Evolutionary conservation across 768 basidiomycete species (phyloP).

Genomic region (Russula vinacea): DNA sequence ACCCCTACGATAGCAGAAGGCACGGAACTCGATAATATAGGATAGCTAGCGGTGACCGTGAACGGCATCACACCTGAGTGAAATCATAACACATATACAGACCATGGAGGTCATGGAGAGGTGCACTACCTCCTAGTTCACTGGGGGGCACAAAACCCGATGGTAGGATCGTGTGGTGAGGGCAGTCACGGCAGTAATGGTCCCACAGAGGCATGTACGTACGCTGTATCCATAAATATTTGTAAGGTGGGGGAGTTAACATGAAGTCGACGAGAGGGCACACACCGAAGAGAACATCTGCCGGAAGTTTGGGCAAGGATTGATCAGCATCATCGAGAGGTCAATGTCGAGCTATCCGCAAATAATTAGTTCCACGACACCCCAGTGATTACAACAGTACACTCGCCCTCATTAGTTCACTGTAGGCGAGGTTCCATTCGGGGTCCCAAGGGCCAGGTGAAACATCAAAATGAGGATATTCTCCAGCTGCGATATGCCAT

Average conservation of each 20-base stretch:
- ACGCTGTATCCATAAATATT: background rate
- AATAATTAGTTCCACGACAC: background rate
- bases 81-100: background rate
- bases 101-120: background rate
- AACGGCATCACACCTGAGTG: background rate
- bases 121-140: background rate
- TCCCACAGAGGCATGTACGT: too few relatives aligned
- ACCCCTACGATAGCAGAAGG: background rate
- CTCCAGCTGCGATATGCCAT: slow-evolving; percentile 4
- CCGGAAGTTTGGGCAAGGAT: background rate
- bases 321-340: background rate
- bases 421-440: background rate
- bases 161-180: too few relatives aligned
- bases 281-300: background rate
- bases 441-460: background rate
- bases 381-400: background rate
- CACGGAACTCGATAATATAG: background rate
- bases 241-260: background rate
- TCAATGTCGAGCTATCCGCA: background rate
- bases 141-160: too few relatives aligned
- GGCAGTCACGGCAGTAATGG: too few relatives aligned
- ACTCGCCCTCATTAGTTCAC: background rate
- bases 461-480: too few relatives aligned
- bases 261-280: background rate
- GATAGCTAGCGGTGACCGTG: too few relatives aligned